phyloP scores from a whole-genome alignment of 345 rosid species.

The Heritiera littoralis region DNA sequence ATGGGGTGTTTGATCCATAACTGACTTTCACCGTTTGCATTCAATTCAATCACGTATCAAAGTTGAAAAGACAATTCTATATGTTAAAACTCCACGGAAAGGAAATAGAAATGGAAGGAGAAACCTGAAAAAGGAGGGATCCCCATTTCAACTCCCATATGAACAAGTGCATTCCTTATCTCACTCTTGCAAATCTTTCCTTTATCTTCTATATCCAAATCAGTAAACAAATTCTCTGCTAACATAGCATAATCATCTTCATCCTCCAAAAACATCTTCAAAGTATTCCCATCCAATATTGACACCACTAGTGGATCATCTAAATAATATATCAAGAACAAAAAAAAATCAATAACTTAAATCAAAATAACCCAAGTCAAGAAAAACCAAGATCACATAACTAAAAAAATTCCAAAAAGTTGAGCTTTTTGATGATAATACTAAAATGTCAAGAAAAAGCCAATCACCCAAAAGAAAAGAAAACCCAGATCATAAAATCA shows the following conservation, averaged over 20 bases:
- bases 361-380: background rate
- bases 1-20: background rate
- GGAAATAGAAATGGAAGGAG: slow-evolving; percentile 3
- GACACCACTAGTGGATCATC: slow-evolving; percentile 71
- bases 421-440: background rate
- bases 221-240: slow-evolving; percentile 87
- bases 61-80: background rate
- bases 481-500: slow-evolving; percentile 12
- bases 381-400: background rate
- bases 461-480: slow-evolving; percentile 1
- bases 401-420: background rate
- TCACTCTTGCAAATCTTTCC: slow-evolving; percentile 72
- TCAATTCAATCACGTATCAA: slow-evolving; percentile 7
- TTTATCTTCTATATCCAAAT: slow-evolving; percentile 73
- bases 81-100: background rate
- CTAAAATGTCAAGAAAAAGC: background rate
- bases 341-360: background rate
- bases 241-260: slow-evolving; percentile 97
- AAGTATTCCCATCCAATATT: slow-evolving; percentile 63
- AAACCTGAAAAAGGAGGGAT: slow-evolving; percentile 83
- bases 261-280: slow-evolving; percentile 65
- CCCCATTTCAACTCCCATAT: slow-evolving; percentile 89
- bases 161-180: slow-evolving; percentile 59
- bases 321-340: slow-evolving; percentile 22
- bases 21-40: background rate